phyloP scores from a whole-genome alignment of 768 basidiomycete species.

The Amanita muscaria region DNA sequence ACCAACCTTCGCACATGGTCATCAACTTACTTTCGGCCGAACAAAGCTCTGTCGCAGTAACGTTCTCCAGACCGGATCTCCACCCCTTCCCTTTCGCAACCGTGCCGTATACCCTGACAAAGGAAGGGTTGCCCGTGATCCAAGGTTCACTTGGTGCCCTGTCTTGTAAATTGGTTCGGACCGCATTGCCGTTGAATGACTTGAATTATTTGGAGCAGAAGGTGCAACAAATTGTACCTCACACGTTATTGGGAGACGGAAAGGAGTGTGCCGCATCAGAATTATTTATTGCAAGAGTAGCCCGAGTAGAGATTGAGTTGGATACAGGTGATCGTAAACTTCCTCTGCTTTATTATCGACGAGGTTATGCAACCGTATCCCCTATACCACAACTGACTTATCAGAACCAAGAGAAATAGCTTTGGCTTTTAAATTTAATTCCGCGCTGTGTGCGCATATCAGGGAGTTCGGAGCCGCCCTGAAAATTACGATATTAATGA shows the following conservation, averaged over 20 bases:
- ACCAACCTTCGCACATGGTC: conserved; percentile 46
- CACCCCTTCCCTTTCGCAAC: conserved; percentile 49
- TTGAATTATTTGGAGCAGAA: conserved; percentile 28
- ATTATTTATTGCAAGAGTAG: conserved; percentile 76
- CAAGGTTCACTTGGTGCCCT: conserved; percentile 59
- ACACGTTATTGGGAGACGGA: conserved; percentile 12
- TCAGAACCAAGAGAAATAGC: too few relatives aligned
- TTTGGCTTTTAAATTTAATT: too few relatives aligned
- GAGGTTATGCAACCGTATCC: conserved; percentile 40
- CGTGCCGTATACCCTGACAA: conserved; percentile 31
- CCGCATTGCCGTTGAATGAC: conserved; percentile 54
- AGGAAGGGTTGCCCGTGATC: conserved; percentile 53
- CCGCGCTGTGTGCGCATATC: too few relatives aligned
- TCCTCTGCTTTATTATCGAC: conserved; percentile 59
- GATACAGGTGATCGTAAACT: conserved; percentile 20
- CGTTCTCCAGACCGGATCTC: conserved; percentile 68
- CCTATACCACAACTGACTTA: conserved; percentile 18
- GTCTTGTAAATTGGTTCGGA: conserved; percentile 57
- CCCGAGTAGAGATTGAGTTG: conserved; percentile 36
- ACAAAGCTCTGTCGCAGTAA: conserved; percentile 53
- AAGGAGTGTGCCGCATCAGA: conserved; percentile 40
- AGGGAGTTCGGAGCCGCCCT: too few relatives aligned
- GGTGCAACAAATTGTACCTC: conserved; percentile 8
- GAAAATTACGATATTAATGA: too few relatives aligned
- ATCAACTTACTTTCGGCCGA: conserved; percentile 71